These are phyloP conservation scores for Vicia villosa DNA, from an alignment of 306 rosid species.

Conservation along the genomic window DNA sequence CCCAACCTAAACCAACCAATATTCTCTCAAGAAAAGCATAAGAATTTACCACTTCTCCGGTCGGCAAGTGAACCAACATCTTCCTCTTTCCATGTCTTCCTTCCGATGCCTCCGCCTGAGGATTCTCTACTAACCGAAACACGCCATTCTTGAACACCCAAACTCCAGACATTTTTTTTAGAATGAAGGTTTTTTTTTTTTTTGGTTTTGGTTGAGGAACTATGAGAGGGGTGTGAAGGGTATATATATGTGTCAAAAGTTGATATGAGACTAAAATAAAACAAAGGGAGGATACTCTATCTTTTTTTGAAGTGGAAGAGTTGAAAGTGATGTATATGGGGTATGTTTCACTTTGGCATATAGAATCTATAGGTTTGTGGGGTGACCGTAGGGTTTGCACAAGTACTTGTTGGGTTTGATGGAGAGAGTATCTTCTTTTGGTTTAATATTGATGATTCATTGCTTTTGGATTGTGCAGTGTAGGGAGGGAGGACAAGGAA, in stretches of 20 bases:
- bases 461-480: constrained; percentile 16
- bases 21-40: constrained; percentile 67
- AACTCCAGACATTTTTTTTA: constrained; percentile 74
- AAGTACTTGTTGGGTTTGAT: constrained; percentile 37
- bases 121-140: constrained; percentile 66
- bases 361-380: constrained; percentile 82
- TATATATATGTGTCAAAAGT: constrained; percentile 49
- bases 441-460: constrained; percentile 28
- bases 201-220: constrained; percentile 31
- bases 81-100: constrained; percentile 56
- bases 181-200: constrained; percentile 31
- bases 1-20: constrained; percentile 79
- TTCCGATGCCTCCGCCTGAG: constrained; percentile 51
- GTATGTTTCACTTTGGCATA: constrained; percentile 57
- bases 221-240: constrained; percentile 33
- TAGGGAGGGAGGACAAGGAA: constrained; percentile 28
- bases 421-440: constrained; percentile 47
- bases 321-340: constrained; percentile 33
- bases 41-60: constrained; percentile 62
- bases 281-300: constrained; percentile 57
- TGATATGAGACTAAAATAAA: constrained; percentile 45
- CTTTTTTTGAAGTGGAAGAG: constrained; percentile 37
- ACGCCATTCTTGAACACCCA: constrained; percentile 88
- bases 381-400: constrained; percentile 62
- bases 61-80: constrained; percentile 74